Evolutionary conservation across 345 rosid species (phyloP), one percentile per base, ranked within the genome.

Genomic region (Citrus reticulata): DNA sequence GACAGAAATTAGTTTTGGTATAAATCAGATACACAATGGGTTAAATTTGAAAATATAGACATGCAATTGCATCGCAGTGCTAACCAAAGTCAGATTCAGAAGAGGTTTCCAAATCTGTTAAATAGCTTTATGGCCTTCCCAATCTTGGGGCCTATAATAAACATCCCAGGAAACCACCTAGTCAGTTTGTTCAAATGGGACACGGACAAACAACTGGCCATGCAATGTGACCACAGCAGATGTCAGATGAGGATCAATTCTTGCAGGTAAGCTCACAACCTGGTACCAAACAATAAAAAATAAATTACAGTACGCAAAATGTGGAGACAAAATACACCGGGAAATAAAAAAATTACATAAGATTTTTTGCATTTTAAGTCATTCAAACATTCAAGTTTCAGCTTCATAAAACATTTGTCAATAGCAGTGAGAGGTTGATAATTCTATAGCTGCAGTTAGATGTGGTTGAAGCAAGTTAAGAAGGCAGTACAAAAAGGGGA

Each of bases 141-240:
- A 42, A 42, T 42, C 49, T 2, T 10, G 49, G 49, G 49, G 49
- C 49, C 49, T 42, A 9, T 42, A 42, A 42, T 1, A 14, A 17
- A 69, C 32, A 73, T 24, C 75, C 54, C 66, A 7, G 32, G 24
- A 73, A 37, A 62, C 68, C 77, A 79, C 72, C 72, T 79, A 77
- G 68, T 79, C 86, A 0, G 85, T 62, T 55, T 75, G 85, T 87
- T 87, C 89, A 34, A 89, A 86, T 13, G 95, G 95, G 29, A 87
- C 95, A 22, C 95, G 90, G n/a, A 89, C 88, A 57, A 86, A 88
- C 78, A 91, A 73, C 78, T 90, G 95, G 11, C 95, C 95, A 34
- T 91, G 95, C 68, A 91, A 76, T 69, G 93, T 91, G 59, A 91
- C 95, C 70, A 91, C 93, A 1, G 95, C 93, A 5, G 95, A 87